phyloP scores from a whole-genome alignment of 768 basidiomycete genomes.

The Suillus tomentosus region DNA sequence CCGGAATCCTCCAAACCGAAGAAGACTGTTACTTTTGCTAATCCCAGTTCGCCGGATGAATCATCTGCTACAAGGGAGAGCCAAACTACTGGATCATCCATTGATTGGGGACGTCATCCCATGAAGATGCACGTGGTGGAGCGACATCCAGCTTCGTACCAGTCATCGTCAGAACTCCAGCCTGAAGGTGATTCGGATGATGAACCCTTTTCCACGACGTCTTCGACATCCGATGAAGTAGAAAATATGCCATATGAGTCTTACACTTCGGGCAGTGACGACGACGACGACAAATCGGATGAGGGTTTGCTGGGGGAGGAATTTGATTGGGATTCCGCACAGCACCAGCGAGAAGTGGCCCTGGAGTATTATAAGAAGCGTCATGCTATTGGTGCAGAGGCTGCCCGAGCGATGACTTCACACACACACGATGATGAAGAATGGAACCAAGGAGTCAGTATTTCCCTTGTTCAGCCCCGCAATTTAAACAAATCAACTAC shows the following conservation, averaged over 20 bases:
- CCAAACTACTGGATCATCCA: slow-evolving; percentile 13
- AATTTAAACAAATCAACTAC: slow-evolving; percentile 4
- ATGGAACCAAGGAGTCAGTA: slow-evolving; percentile 46
- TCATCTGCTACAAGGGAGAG: slow-evolving; percentile 19
- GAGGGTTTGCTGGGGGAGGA: slow-evolving; percentile 51
- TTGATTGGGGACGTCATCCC: slow-evolving; percentile 54
- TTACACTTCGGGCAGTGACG: slow-evolving; percentile 23
- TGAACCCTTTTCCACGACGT: slow-evolving; percentile 50
- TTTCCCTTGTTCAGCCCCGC: slow-evolving; percentile 10
- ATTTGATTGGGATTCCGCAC: slow-evolving; percentile 60
- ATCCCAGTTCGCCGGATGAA: slow-evolving; percentile 31
- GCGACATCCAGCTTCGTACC: slow-evolving; percentile 44
- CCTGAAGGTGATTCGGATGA: slow-evolving; percentile 63
- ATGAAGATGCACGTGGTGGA: slow-evolving; percentile 76
- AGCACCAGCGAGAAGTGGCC: slow-evolving; percentile 74
- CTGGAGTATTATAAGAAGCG: slow-evolving; percentile 71
- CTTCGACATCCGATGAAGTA: slow-evolving; percentile 24
- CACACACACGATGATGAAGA: slow-evolving; percentile 47
- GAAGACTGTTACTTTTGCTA: slow-evolving; percentile 67
- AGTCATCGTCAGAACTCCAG: slow-evolving; percentile 12
- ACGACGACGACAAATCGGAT: slow-evolving; percentile 28
- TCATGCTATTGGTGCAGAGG: slow-evolving; percentile 52
- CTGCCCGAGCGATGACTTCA: slow-evolving; percentile 50
- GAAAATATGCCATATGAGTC: slow-evolving; percentile 19
- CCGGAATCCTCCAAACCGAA: slow-evolving; percentile 42